phyloP scores from a whole-genome alignment of 345 rosid species.

The Triadica sebifera region DNA sequence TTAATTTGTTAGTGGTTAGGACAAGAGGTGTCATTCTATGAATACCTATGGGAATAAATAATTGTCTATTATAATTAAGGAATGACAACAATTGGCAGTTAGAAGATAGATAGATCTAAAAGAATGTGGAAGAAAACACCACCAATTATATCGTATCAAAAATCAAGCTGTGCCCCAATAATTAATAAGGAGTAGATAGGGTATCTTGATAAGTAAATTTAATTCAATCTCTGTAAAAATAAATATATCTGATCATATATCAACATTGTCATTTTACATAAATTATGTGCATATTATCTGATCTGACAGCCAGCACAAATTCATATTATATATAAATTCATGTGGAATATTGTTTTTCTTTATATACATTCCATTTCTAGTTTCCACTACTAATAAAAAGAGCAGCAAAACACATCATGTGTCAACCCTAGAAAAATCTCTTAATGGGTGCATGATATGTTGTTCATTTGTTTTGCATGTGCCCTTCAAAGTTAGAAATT shows the following conservation, averaged over 20 bases:
- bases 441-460: constrained; percentile 20
- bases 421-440: constrained; percentile 9
- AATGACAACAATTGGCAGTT: constrained; percentile 19
- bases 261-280: too few species aligned
- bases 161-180: constrained; percentile 11
- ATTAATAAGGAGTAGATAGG: neutral
- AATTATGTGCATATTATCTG: too few species aligned
- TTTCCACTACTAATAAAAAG: constrained; percentile 6
- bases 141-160: constrained; percentile 7
- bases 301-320: too few species aligned
- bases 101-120: neutral
- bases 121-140: constrained; percentile 13
- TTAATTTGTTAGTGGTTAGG: neutral
- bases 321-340: too few species aligned
- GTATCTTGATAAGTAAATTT: too few species aligned
- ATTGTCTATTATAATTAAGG: constrained; percentile 17
- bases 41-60: neutral
- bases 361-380: too few species aligned
- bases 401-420: constrained; percentile 31
- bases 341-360: too few species aligned
- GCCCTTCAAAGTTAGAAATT: neutral
- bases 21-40: neutral
- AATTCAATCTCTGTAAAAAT: too few species aligned
- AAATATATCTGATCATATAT: too few species aligned
- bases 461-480: neutral